These are phyloP conservation scores for Hypomontagnella submonticulosa DNA, from an alignment of 495 filamentous ascomycete species.

Conservation along the genomic window DNA sequence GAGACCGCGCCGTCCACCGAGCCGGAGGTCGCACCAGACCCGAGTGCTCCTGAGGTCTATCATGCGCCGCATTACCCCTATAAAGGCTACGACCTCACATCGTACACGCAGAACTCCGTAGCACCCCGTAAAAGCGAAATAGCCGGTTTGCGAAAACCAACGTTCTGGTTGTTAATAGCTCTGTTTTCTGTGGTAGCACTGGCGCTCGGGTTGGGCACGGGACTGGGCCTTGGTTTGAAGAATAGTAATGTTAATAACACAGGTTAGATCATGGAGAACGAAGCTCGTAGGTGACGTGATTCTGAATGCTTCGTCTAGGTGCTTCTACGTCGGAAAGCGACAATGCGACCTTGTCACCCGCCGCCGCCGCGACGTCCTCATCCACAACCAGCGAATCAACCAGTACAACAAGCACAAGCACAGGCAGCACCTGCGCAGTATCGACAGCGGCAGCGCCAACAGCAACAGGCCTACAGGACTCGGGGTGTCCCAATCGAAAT, in stretches of 20 bases:
- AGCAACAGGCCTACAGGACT: slow-evolving; percentile 1
- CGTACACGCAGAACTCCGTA: background rate
- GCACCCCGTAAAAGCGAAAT: background rate
- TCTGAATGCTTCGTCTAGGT: slow-evolving; percentile 21
- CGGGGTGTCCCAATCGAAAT: slow-evolving; percentile 16
- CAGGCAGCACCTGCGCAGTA: background rate
- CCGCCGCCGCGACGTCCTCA: slow-evolving; percentile 10
- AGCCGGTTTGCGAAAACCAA: slow-evolving; percentile 10
- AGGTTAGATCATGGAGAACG: slow-evolving; percentile 4
- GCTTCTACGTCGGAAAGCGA: slow-evolving; percentile 2
- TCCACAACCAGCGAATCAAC: background rate
- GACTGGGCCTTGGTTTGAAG: slow-evolving; percentile 21
- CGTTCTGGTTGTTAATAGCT: slow-evolving; percentile 27
- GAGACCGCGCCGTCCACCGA: slow-evolving; percentile 8
- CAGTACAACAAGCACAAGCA: slow-evolving; percentile 5
- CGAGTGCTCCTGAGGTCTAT: slow-evolving; percentile 10
- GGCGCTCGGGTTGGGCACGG: slow-evolving; percentile 24
- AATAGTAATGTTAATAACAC: slow-evolving; percentile 17
- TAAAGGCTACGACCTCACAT: slow-evolving; percentile 2
- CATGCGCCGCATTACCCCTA: background rate
- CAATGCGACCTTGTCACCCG: background rate
- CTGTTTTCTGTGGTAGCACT: slow-evolving; percentile 16
- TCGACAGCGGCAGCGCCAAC: slow-evolving; percentile 1
- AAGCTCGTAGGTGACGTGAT: background rate
- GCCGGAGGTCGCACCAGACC: slow-evolving; percentile 4